Conservation (phyloP, 805 yeast genomes). For the Yamadazyma philogaea region DNA sequence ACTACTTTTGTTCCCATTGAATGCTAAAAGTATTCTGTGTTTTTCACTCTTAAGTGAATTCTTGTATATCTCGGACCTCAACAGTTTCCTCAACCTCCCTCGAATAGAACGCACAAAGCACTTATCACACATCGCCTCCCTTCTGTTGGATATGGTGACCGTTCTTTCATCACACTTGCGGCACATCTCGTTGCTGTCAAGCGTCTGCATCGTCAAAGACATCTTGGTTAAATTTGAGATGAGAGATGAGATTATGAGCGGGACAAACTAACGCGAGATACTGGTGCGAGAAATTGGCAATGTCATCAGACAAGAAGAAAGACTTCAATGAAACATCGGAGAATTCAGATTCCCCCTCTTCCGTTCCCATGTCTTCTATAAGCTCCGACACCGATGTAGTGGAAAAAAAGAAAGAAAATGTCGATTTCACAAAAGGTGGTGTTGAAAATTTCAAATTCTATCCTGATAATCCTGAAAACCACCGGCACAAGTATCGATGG, state of each 20-base stretch:
- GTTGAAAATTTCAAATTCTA: slow-evolving; percentile 57
- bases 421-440: slow-evolving; percentile 54
- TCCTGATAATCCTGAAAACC: slow-evolving; percentile 84
- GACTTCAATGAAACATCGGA: not conserved
- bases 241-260: slow-evolving; percentile 4
- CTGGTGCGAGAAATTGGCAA: not conserved
- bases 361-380: not conserved
- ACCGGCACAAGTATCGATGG: slow-evolving; percentile 66
- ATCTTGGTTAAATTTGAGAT: not conserved
- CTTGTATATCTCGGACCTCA: slow-evolving; percentile 70
- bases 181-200: slow-evolving; percentile 24
- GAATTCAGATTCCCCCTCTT: not conserved
- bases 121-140: slow-evolving; percentile 58
- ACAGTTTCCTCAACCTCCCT: slow-evolving; percentile 76
- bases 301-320: slow-evolving; percentile 1
- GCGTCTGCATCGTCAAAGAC: slow-evolving; percentile 7
- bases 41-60: slow-evolving; percentile 42
- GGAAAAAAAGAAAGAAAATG: slow-evolving; percentile 36
- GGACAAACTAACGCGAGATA: too few species aligned
- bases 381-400: slow-evolving; percentile 19
- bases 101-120: slow-evolving; percentile 75
- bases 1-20: slow-evolving; percentile 68
- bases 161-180: slow-evolving; percentile 47
- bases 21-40: slow-evolving; percentile 53
- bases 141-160: slow-evolving; percentile 51